Evolutionary conservation across 1,284 basidiomycete genomes (phyloP).

Genomic region (Agaricales sp.): DNA sequence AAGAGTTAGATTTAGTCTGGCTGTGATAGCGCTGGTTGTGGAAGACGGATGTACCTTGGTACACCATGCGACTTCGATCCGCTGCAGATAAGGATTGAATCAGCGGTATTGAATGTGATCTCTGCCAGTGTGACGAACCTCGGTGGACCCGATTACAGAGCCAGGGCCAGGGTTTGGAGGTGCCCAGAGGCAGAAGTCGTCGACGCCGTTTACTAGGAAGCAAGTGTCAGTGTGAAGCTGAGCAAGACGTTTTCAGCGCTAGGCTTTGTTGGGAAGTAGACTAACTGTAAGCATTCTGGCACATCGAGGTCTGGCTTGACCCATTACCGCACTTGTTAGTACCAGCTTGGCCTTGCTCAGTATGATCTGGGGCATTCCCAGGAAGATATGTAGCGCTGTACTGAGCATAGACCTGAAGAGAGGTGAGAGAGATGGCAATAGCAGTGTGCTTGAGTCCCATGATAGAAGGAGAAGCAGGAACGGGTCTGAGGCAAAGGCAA

Average conservation of each 20-base stretch:
- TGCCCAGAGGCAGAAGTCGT: conserved; percentile 1
- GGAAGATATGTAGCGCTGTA: conserved; percentile 36
- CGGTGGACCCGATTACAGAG: conserved; percentile 5
- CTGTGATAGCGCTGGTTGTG: conserved; percentile 3
- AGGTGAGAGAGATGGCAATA: too few species aligned
- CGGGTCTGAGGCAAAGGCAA: too few species aligned
- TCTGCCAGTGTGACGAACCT: conserved; percentile 1
- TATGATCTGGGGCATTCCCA: conserved; percentile 35
- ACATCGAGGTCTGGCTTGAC: conserved; percentile 46
- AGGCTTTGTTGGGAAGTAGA: conserved; percentile 3
- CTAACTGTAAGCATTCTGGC: conserved; percentile 58
- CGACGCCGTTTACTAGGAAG: neutral
- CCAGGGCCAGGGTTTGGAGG: conserved; percentile 14
- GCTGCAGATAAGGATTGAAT: conserved; percentile 25
- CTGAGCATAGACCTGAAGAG: conserved; percentile 21
- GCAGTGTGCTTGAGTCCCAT: too few species aligned
- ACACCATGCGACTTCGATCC: conserved; percentile 63
- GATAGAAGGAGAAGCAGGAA: too few species aligned
- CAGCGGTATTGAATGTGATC: conserved; percentile 7
- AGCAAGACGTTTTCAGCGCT: neutral
- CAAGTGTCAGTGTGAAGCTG: neutral
- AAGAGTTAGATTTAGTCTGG: conserved; percentile 10
- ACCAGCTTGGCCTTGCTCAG: conserved; percentile 53
- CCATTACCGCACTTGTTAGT: conserved; percentile 54
- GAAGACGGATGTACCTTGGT: conserved; percentile 29